Conservation (phyloP, 805 yeast genomes). For the Saturnispora hagleri region DNA sequence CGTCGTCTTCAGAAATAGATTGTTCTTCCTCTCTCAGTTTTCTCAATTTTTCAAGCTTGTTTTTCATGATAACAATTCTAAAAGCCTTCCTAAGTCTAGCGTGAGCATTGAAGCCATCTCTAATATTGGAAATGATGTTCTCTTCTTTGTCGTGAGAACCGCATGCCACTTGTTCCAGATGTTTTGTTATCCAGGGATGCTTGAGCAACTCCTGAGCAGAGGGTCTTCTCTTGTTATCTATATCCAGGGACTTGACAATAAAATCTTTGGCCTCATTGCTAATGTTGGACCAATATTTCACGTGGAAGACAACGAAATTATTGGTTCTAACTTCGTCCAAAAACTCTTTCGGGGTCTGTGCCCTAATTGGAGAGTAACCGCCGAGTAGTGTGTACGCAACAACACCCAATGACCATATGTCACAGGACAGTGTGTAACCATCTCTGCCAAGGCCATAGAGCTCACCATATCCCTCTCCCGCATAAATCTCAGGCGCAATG, state of each 20-base stretch:
- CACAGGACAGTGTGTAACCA: constrained; percentile 95
- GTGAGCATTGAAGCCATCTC: constrained; percentile 76
- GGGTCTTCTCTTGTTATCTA: constrained; percentile 59
- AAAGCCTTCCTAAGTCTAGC: constrained; percentile 78
- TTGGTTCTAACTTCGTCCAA: constrained; percentile 68
- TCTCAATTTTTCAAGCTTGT: constrained; percentile 66
- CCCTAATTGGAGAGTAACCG: constrained; percentile 86
- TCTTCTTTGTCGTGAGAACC: constrained; percentile 12
- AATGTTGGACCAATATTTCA: constrained; percentile 76
- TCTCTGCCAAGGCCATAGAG: constrained; percentile 28
- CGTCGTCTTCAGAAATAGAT: constrained; percentile 24
- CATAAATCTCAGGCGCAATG: constrained; percentile 91
- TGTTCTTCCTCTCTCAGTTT: constrained; percentile 49
- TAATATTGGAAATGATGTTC: constrained; percentile 75
- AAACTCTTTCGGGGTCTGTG: constrained; percentile 76
- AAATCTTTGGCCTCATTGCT: constrained; percentile 75
- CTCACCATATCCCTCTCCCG: constrained; percentile 38
- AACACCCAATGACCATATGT: constrained; percentile 92
- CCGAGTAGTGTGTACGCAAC: constrained; percentile 83
- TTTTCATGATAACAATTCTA: constrained; percentile 73
- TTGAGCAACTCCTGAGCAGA: constrained; percentile 54
- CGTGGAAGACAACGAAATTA: constrained; percentile 75
- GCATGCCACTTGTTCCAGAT: constrained; percentile 18
- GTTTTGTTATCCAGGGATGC: constrained; percentile 69
- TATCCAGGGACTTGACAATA: constrained; percentile 59